Evolutionary conservation across 768 basidiomycete species (phyloP), one percentile per base, ranked within the genome.

Genomic region (Boletus bicolor): DNA sequence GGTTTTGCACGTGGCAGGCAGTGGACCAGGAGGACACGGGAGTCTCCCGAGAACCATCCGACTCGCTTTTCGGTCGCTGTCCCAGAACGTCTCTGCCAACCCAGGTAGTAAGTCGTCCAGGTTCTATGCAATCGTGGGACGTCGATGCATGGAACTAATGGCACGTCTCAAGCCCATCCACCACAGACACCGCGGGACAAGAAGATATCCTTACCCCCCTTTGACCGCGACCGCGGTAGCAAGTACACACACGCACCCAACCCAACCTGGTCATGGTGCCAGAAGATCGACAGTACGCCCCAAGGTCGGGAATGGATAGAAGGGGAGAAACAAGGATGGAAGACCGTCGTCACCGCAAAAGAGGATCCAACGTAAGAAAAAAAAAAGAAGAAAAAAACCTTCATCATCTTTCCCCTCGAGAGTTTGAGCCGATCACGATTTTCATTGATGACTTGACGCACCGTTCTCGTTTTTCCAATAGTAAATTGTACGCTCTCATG

Each of bases 281-380:
- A 72, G 41, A 61, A 58, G 42, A 51, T 71, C 7, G 56, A 58
- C 5, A 60, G 51, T 11, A 72, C 67, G 1, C 49, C 64, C 0
- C 57, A 55, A 0, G 74, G 74, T 4, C 58, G 45, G 28, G 56
- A 43, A 21, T 75, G 75, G 73, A 35, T 68, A 43, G 67, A 68
- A 15, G 71, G 72, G 5, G 73, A 72, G 55, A 60, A 68, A 39
- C 57, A 60, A 26, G 74, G 73, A n/a, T 75, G 72, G 69, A 72
- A 66, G 45, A 58, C 65, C 11, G 44, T 73, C 36, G 54, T 61
- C 32, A 59, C 73, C 1, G 60, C 64, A 10, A 62, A 60, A 17
- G 64, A 67, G 46, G 71, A 69, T 35, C 59, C 60, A 15, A 38
- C 24, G 74, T 75, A 59, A 49, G 59, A 7, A 3, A 24, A 24